phyloP scores from a whole-genome alignment of 345 rosid species.

The Acer negundo region DNA sequence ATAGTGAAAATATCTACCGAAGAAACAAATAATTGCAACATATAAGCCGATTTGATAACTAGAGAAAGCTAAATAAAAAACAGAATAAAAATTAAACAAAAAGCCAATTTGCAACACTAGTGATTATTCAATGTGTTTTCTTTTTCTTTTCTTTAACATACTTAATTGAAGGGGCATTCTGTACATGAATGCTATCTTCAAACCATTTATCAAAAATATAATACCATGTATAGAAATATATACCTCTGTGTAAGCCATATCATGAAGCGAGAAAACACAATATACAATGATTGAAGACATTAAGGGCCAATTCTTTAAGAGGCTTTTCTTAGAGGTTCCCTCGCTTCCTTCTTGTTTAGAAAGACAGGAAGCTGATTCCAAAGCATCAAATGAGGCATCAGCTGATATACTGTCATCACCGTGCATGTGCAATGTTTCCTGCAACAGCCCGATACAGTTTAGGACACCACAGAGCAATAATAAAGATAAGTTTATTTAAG shows the following conservation, averaged over 20 bases:
- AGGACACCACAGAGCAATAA: not conserved
- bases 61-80: not conserved
- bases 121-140: too few species aligned
- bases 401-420: constrained; percentile 19
- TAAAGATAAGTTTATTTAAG: not conserved
- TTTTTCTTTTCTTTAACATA: too few species aligned
- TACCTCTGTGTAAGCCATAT: constrained; percentile 97
- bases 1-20: constrained; percentile 71
- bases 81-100: not conserved
- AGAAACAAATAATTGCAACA: not conserved
- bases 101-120: too few species aligned
- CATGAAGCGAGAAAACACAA: constrained; percentile 83
- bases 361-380: constrained; percentile 41
- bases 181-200: too few species aligned
- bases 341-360: constrained; percentile 33
- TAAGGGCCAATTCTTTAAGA: constrained; percentile 82
- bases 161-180: too few species aligned
- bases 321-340: constrained; percentile 38
- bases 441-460: constrained; percentile 21
- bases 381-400: constrained; percentile 40
- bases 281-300: constrained; percentile 86
- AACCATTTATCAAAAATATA: too few species aligned
- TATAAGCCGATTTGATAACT: not conserved
- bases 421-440: constrained; percentile 84
- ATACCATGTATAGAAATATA: too few species aligned